phyloP scores from a whole-genome alignment of 129 eudicot genomes.

The Scalesia atractyloides region DNA sequence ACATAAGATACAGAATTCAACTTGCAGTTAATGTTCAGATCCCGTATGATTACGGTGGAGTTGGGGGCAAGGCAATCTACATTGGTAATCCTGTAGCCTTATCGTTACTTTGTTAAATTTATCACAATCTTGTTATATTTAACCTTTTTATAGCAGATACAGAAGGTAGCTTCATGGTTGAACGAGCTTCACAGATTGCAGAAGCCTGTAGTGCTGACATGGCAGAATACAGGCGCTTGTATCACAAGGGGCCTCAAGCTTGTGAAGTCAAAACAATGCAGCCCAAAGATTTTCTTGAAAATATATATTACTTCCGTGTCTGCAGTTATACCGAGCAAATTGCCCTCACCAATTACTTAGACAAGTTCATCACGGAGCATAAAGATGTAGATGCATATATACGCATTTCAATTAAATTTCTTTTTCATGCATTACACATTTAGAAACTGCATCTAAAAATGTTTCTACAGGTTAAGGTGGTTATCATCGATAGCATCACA shows the following conservation, averaged over 20 bases:
- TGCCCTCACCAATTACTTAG: slow-evolving; percentile 70
- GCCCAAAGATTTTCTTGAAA: slow-evolving; percentile 70
- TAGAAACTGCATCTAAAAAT: neutral
- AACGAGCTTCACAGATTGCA: slow-evolving; percentile 92
- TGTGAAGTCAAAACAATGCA: slow-evolving; percentile 36
- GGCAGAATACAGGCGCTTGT: slow-evolving; percentile 48
- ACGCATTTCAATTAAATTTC: neutral
- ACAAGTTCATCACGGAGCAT: slow-evolving; percentile 76
- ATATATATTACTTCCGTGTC: slow-evolving; percentile 80
- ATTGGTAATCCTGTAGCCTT: slow-evolving; percentile 49
- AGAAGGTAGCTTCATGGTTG: slow-evolving; percentile 99
- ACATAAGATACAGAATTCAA: slow-evolving; percentile 66
- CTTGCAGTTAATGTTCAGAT: slow-evolving; percentile 96
- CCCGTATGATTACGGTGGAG: slow-evolving; percentile 79
- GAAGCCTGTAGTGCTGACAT: slow-evolving; percentile 82
- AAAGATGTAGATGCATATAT: slow-evolving; percentile 61
- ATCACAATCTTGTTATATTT: neutral
- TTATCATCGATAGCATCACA: slow-evolving; percentile 80
- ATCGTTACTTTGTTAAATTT: neutral
- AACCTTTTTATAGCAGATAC: slow-evolving; percentile 55
- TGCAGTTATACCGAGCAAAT: slow-evolving; percentile 93
- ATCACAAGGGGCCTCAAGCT: slow-evolving; percentile 45
- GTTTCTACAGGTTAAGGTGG: slow-evolving; percentile 72
- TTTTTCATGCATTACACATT: neutral
- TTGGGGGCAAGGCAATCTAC: slow-evolving; percentile 84